Evolutionary conservation across 768 basidiomycete genomes (phyloP).

Genomic region (Calocera cornea): DNA sequence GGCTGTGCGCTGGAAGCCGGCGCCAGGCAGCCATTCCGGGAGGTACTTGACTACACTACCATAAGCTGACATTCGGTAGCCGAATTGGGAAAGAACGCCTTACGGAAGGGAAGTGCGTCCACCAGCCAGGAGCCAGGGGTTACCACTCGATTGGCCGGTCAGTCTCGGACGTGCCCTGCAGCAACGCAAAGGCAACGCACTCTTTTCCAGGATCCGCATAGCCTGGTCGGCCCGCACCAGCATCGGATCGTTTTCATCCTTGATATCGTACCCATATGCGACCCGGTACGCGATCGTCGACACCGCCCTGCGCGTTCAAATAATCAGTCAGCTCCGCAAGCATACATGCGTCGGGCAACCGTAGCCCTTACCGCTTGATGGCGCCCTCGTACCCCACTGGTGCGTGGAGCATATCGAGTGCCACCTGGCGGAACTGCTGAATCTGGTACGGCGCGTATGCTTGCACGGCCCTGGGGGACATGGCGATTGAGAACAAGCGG

Average conservation of each 20-base stretch:
- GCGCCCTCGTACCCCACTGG: neutral
- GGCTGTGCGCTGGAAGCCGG: conserved; percentile 24
- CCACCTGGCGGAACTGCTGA: neutral
- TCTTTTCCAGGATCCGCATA: neutral
- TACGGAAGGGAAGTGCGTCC: conserved; percentile 19
- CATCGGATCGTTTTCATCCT: neutral
- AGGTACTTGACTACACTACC: too few relatives aligned
- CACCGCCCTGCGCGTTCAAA: too few relatives aligned
- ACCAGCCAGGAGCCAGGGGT: conserved; percentile 19
- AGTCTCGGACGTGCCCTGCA: too few relatives aligned
- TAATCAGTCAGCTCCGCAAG: too few relatives aligned
- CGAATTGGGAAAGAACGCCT: conserved; percentile 12
- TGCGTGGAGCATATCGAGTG: neutral
- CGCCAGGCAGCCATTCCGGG: conserved; percentile 29
- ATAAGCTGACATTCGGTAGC: neutral
- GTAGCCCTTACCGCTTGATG: neutral
- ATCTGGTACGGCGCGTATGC: neutral
- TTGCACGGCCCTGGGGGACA: neutral
- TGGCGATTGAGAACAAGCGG: neutral
- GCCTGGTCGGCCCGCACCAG: neutral
- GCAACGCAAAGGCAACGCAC: neutral
- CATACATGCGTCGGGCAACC: neutral
- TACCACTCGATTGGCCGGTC: too few relatives aligned
- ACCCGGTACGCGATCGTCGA: neutral
- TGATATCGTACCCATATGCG: neutral